A percentile compares a stretch with the other conserved stretches of the same genome.
Conservation (phyloP, 352 stramenopile genomes). For the Phytophthora palmivora region DNA sequence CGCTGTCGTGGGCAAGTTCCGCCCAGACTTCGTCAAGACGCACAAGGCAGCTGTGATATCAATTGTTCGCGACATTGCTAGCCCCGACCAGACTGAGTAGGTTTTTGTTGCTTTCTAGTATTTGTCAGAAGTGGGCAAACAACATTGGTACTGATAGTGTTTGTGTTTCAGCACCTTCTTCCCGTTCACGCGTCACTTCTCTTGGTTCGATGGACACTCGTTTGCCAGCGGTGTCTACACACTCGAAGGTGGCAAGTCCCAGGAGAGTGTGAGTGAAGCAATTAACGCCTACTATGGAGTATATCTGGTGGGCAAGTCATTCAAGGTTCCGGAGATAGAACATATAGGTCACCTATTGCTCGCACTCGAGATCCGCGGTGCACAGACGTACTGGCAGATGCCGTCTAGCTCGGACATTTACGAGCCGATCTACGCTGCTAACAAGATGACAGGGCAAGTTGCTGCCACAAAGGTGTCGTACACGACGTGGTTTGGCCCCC, state of each 20-base stretch:
- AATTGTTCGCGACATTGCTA: constrained; percentile 84
- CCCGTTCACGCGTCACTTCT: constrained; percentile 94
- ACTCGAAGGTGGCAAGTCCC: constrained; percentile 95
- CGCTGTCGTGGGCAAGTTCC: constrained; percentile 81
- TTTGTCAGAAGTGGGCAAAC: not conserved
- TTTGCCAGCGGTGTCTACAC: constrained; percentile 96
- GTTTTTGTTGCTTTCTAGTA: constrained; percentile 38
- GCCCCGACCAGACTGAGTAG: constrained; percentile 67
- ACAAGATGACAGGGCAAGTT: constrained; percentile 90
- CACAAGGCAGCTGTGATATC: constrained; percentile 82
- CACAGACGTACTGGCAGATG: constrained; percentile 98
- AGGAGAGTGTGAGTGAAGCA: constrained; percentile 97
- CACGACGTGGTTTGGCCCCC: constrained; percentile 87
- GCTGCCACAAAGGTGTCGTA: constrained; percentile 83
- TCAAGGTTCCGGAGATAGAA: constrained; percentile 68
- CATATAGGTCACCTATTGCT: constrained; percentile 93
- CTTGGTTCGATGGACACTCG: constrained; percentile 97
- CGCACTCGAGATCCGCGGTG: constrained; percentile 93
- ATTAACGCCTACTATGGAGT: constrained; percentile 98
- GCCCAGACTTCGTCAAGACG: constrained; percentile 66
- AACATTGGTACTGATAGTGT: constrained; percentile 1
- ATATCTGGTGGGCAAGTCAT: constrained; percentile 91
- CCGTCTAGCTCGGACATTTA: constrained; percentile 62
- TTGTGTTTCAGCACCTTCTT: constrained; percentile 74
- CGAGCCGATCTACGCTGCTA: constrained; percentile 71